These are phyloP conservation scores for Sporothrix brunneoviolacea DNA, from an alignment of 2,329 filamentous ascomycete species.

Conservation along the genomic window DNA sequence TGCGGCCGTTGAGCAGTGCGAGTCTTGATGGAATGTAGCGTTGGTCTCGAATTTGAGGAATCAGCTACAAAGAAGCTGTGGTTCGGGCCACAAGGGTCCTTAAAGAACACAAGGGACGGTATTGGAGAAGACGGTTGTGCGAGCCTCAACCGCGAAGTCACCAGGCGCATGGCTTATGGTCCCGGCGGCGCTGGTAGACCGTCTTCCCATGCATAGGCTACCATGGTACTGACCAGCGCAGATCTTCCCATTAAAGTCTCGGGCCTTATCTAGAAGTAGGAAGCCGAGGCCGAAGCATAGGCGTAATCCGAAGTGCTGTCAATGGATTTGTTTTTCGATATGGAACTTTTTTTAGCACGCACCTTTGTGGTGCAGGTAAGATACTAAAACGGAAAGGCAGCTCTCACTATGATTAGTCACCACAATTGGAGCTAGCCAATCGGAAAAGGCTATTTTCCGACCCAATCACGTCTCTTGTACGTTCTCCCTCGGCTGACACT, in stretches of 20 bases:
- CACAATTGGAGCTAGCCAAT: constrained; percentile 7
- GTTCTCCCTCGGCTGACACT: constrained; percentile 11
- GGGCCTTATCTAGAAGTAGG: no score
- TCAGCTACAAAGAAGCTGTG: background rate
- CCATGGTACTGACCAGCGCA: constrained; percentile 9
- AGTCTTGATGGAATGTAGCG: background rate
- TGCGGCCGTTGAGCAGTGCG: background rate
- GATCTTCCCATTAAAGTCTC: no score
- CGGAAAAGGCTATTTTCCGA: constrained; percentile 18
- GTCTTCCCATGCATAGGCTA: constrained; percentile 4
- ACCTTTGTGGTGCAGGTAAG: no score
- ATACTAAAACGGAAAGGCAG: no score
- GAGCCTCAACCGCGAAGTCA: constrained; percentile 11
- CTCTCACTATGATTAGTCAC: constrained; percentile 19
- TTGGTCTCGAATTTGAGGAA: background rate
- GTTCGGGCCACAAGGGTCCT: background rate
- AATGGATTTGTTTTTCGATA: no score
- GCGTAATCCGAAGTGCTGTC: no score
- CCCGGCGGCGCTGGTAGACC: constrained; percentile 10
- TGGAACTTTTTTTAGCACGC: background rate
- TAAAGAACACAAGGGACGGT: background rate
- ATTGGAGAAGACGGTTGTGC: constrained; percentile 3
- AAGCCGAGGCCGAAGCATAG: background rate
- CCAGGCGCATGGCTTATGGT: constrained; percentile 19
- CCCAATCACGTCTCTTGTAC: background rate